These are phyloP conservation scores for Naumovozyma dairenensis DNA, from an alignment of 805 yeast species.

Conservation along the genomic window DNA sequence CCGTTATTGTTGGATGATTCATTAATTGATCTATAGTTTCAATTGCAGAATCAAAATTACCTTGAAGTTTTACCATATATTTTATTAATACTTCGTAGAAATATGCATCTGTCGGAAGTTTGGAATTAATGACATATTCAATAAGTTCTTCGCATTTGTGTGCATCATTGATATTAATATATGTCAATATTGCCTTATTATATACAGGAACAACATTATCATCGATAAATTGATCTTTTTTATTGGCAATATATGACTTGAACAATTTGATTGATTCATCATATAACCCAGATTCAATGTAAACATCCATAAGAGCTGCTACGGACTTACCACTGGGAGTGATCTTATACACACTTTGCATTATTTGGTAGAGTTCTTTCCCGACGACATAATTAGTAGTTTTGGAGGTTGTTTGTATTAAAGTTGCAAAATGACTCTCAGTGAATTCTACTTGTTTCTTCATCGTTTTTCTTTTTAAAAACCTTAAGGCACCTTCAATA, in stretches of 20 bases:
- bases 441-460: conserved; percentile 8
- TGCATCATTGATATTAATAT: conserved; percentile 10
- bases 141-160: conserved; percentile 15
- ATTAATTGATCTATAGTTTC: conserved; percentile 13
- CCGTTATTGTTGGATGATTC: conserved; percentile 8
- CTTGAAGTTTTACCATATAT: conserved; percentile 10
- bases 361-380: conserved; percentile 23
- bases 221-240: not conserved
- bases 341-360: conserved; percentile 24
- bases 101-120: conserved; percentile 12
- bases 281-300: conserved; percentile 15
- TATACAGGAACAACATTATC: conserved; percentile 11
- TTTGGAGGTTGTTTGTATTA: conserved; percentile 21
- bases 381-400: conserved; percentile 22
- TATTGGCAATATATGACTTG: conserved; percentile 9
- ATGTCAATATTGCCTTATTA: conserved; percentile 18
- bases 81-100: conserved; percentile 18
- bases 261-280: conserved; percentile 16
- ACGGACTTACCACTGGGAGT: conserved; percentile 19
- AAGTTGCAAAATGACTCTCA: conserved; percentile 20
- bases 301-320: conserved; percentile 22
- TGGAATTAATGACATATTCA: conserved; percentile 6
- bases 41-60: conserved; percentile 18
- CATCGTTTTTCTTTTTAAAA: conserved; percentile 23
- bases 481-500: conserved; percentile 25